Percentiles rank a stretch among this genome's conserved stretches.
Evolutionary conservation across 2,329 filamentous ascomycete genomes (phyloP).

Genomic region (Whalleya microplaca): DNA sequence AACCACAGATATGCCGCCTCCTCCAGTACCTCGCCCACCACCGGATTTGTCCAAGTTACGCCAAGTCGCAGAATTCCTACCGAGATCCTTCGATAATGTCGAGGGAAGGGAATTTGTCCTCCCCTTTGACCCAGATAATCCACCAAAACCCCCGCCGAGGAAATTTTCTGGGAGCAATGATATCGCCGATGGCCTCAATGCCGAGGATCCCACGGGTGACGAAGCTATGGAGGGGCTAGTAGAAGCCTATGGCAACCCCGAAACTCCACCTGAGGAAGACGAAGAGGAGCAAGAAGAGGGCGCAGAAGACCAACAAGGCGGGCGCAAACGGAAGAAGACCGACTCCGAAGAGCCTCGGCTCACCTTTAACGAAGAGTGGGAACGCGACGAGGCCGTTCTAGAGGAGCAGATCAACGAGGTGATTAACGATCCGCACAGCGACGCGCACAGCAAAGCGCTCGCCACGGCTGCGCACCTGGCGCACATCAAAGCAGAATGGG

Average conservation of each 20-base stretch:
- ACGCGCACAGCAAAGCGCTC: constrained; percentile 59
- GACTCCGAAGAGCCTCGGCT: constrained; percentile 44
- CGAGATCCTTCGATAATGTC: constrained; percentile 33
- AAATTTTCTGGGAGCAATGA: constrained; percentile 26
- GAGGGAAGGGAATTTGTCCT: constrained; percentile 33
- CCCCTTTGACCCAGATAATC: constrained; percentile 35
- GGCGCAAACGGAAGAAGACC: constrained; percentile 36
- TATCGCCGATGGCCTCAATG: constrained; percentile 32
- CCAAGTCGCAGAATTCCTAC: constrained; percentile 36
- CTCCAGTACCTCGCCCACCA: constrained; percentile 35
- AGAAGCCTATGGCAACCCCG: constrained; percentile 31
- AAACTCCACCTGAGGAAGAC: constrained; percentile 41
- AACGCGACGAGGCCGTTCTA: constrained; percentile 64
- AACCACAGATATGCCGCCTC: constrained; percentile 35
- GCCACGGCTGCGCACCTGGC: constrained; percentile 61
- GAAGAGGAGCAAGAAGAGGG: constrained; percentile 37
- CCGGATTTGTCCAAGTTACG: constrained; percentile 35
- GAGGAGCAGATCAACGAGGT: constrained; percentile 73
- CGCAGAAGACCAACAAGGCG: constrained; percentile 14
- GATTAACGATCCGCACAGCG: constrained; percentile 63
- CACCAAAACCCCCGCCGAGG: constrained; percentile 31
- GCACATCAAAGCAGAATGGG: constrained; percentile 56
- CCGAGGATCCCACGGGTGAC: constrained; percentile 42
- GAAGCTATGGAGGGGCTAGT: constrained; percentile 49
- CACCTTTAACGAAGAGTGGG: constrained; percentile 65